These are phyloP conservation scores for Pelargonium australe DNA, from an alignment of 441 rosid genomes.

Conservation along the genomic window DNA sequence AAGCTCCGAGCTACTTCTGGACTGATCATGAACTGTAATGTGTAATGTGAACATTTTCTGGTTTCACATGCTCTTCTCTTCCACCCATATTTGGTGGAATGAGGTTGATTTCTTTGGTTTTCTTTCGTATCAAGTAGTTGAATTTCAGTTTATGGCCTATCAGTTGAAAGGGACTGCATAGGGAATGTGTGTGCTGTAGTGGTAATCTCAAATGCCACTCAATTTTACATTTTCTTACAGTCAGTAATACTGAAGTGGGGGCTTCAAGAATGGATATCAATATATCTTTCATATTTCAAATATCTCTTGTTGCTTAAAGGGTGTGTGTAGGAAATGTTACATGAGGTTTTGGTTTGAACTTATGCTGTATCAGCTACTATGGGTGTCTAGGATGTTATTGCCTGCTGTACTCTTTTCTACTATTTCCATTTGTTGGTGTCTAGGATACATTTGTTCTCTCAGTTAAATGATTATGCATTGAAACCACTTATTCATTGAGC, in stretches of 20 bases:
- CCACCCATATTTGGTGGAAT: neutral
- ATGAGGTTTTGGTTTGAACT: neutral
- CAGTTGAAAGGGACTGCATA: neutral
- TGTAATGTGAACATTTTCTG: neutral
- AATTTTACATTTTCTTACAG: neutral
- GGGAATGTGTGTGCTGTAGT: slow-evolving; percentile 1
- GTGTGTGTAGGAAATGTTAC: neutral
- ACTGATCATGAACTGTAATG: neutral
- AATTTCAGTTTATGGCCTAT: neutral
- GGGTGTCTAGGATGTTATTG: neutral
- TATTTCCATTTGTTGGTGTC: neutral
- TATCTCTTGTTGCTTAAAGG: no score
- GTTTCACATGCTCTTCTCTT: no score
- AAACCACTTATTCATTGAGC: neutral
- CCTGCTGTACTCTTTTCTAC: neutral
- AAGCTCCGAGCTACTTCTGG: neutral
- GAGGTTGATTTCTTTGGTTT: neutral
- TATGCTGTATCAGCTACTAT: neutral
- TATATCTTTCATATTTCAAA: neutral
- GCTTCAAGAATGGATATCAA: neutral
- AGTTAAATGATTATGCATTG: slow-evolving; percentile 1
- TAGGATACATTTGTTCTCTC: neutral
- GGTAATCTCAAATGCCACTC: neutral
- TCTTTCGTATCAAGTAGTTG: neutral
- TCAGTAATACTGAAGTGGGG: neutral